phyloP scores from a whole-genome alignment of 208 protist species.

The Naegleria gruberi region DNA sequence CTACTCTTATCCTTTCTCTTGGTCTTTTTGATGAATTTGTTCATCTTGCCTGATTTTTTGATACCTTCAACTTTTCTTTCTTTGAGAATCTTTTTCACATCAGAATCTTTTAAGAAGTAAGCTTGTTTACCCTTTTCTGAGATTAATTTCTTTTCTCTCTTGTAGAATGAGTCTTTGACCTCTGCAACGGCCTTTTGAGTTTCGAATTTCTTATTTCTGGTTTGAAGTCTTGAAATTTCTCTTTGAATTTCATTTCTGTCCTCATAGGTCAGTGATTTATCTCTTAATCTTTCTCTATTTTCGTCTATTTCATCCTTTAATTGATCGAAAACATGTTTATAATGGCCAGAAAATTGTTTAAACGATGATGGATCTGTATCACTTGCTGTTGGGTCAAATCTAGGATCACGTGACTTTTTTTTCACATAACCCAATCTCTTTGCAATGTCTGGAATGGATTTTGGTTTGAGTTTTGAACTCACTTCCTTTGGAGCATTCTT shows the following conservation, averaged over 20 bases:
- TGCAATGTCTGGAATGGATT: neutral
- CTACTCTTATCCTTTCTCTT: neutral
- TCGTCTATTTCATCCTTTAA: neutral
- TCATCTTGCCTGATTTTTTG: neutral
- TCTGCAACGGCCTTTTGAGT: neutral
- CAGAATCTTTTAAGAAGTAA: constrained; percentile 10
- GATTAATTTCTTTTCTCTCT: constrained; percentile 9
- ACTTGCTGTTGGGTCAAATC: neutral
- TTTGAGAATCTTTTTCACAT: neutral
- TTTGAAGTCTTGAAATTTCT: neutral
- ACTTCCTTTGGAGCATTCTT: neutral
- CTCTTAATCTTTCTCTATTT: neutral
- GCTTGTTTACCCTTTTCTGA: neutral
- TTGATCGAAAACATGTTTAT: neutral
- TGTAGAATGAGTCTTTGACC: neutral
- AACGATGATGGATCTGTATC: neutral
- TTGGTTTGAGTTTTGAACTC: neutral
- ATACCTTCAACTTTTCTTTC: neutral
- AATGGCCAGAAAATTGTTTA: neutral
- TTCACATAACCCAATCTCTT: neutral
- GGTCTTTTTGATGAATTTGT: neutral
- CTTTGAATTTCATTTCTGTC: neutral
- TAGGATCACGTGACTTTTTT: neutral
- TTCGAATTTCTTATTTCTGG: neutral
- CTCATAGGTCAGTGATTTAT: neutral